A percentile compares a stretch with the other conserved stretches of the same genome.
Conservation (phyloP, 345 rosid genomes). For the Laguncularia racemosa region DNA sequence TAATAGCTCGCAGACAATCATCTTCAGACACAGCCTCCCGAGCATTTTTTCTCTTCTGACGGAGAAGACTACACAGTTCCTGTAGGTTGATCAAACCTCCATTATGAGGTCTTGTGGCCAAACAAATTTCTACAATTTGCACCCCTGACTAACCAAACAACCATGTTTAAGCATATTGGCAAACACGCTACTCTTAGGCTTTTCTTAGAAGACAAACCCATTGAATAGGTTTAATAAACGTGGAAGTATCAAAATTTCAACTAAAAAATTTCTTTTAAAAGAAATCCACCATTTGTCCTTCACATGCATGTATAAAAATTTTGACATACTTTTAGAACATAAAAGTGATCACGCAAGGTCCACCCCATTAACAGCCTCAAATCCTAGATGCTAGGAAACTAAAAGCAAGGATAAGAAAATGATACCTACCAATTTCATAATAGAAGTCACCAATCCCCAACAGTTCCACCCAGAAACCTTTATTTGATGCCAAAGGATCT, state of each 20-base stretch:
- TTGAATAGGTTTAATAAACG: too few relatives aligned
- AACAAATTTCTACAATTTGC: conserved; percentile 92
- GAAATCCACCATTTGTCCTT: too few relatives aligned
- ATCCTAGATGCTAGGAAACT: too few relatives aligned
- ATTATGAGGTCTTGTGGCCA: conserved; percentile 76
- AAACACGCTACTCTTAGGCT: not conserved
- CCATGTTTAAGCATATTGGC: conserved; percentile 8
- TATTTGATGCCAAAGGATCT: conserved; percentile 90
- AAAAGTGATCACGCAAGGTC: too few relatives aligned
- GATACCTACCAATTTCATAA: conserved; percentile 71
- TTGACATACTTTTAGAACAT: too few relatives aligned
- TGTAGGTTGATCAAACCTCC: conserved; percentile 87
- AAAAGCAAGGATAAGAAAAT: not conserved
- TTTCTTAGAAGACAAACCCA: too few relatives aligned
- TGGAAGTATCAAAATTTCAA: too few relatives aligned
- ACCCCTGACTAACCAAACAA: conserved; percentile 58
- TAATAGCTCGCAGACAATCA: conserved; percentile 92
- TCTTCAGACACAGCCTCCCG: conserved; percentile 87
- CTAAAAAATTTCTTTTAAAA: too few relatives aligned
- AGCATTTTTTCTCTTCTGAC: conserved; percentile 58
- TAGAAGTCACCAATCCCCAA: conserved; percentile 97
- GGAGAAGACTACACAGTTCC: conserved; percentile 71
- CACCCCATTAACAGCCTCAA: too few relatives aligned
- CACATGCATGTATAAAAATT: too few relatives aligned
- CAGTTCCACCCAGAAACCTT: conserved; percentile 96